These are phyloP conservation scores for Lachancea kluyveri DNA, from an alignment of 805 yeast species.

Conservation along the genomic window DNA sequence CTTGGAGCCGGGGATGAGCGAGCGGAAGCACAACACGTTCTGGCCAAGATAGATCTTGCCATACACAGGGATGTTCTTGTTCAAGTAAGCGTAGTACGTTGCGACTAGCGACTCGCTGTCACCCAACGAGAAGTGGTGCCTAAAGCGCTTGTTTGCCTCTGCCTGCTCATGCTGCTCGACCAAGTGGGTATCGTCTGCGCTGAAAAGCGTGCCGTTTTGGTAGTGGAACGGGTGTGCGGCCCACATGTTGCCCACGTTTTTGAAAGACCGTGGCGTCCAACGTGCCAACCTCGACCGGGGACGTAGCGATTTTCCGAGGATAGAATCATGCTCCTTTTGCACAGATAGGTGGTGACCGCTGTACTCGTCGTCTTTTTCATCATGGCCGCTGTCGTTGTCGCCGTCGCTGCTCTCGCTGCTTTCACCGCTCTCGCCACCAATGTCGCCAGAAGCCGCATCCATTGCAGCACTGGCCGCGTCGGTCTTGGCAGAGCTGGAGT, in stretches of 20 bases:
- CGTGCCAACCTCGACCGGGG: conserved; percentile 2
- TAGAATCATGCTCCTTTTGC: no score
- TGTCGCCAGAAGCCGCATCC: no score
- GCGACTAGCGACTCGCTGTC: conserved; percentile 49
- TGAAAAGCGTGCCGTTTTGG: conserved; percentile 34
- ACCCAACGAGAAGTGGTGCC: conserved; percentile 58
- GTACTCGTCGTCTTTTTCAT: conserved; percentile 1
- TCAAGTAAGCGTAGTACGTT: conserved; percentile 63
- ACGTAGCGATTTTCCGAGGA: no score
- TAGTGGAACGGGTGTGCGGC: conserved; percentile 59
- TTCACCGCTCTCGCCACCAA: no score
- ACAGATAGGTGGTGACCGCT: no score
- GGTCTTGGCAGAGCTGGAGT: no score
- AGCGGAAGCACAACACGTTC: conserved; percentile 68
- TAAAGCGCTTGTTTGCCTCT: conserved; percentile 52
- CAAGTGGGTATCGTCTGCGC: conserved; percentile 46
- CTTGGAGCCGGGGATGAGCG: conserved; percentile 68
- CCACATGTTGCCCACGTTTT: conserved; percentile 40
- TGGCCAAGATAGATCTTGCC: conserved; percentile 77
- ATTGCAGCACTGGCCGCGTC: no score
- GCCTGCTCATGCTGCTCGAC: conserved; percentile 38
- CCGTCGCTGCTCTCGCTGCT: not conserved
- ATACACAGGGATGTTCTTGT: conserved; percentile 67
- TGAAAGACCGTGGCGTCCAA: conserved; percentile 8
- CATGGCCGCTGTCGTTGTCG: not conserved